Evolutionary conservation across 2,329 filamentous ascomycete genomes (phyloP).

Genomic region (Aspergillus novoparasiticus): DNA sequence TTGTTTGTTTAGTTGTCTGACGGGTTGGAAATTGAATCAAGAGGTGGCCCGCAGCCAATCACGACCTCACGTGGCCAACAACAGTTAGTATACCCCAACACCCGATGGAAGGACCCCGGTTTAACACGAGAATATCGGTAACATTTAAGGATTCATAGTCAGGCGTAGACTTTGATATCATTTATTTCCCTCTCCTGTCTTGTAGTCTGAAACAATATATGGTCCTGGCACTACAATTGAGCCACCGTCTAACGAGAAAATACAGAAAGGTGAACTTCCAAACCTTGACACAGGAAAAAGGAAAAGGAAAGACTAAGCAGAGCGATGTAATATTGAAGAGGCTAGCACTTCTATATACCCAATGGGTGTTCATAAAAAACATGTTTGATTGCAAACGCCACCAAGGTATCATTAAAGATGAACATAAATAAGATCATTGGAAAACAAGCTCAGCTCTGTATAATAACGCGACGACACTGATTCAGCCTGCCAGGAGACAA

Average conservation of each 20-base stretch:
- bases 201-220: background rate
- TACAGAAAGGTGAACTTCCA: background rate
- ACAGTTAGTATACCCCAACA: background rate
- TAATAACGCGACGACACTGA: constrained; percentile 4
- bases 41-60: constrained; percentile 15
- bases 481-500: background rate
- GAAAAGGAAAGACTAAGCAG: background rate
- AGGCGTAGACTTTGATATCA: background rate
- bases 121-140: background rate
- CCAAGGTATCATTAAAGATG: constrained; percentile 24
- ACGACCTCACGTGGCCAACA: constrained; percentile 19
- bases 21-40: background rate
- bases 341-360: background rate
- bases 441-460: constrained; percentile 14
- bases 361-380: background rate
- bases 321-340: background rate
- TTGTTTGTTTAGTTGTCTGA: background rate
- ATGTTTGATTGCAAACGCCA: constrained; percentile 15
- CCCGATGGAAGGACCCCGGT: background rate
- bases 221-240: background rate
- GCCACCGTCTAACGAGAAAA: background rate
- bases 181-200: background rate
- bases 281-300: background rate
- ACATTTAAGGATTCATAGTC: background rate
- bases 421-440: constrained; percentile 15